Conservation (phyloP, 2,329 filamentous ascomycete genomes). For the Albifimbria verrucaria region DNA sequence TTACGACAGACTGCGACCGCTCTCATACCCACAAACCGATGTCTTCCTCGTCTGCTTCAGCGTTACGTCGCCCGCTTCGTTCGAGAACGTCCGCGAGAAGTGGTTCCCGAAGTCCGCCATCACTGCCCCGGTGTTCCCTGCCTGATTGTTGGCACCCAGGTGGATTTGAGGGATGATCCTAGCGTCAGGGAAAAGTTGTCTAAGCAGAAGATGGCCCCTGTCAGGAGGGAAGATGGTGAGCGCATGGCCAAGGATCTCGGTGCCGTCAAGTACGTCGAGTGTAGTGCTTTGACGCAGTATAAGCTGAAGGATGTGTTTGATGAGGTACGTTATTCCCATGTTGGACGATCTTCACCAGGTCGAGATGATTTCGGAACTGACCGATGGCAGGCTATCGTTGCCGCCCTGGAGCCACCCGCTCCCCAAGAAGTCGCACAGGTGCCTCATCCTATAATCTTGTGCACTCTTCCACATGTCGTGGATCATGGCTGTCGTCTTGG, state of each 20-base stretch:
- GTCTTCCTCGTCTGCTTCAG: slow-evolving; percentile 99
- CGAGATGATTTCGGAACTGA: slow-evolving; percentile 9
- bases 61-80: slow-evolving; percentile 93
- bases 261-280: slow-evolving; percentile 98
- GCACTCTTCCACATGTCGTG: neutral
- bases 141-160: slow-evolving; percentile 96
- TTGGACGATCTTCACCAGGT: neutral
- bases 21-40: slow-evolving; percentile 97
- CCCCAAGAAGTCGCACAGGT: slow-evolving; percentile 74
- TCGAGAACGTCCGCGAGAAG: slow-evolving; percentile 98
- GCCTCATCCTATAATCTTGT: slow-evolving; percentile 59
- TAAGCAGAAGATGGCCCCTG: slow-evolving; percentile 95
- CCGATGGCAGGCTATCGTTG: slow-evolving; percentile 78
- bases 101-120: slow-evolving; percentile 98
- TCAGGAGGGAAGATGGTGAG: slow-evolving; percentile 89
- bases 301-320: slow-evolving; percentile 99
- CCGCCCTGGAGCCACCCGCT: slow-evolving; percentile 82
- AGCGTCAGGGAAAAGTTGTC: slow-evolving; percentile 85
- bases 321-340: slow-evolving; percentile 62
- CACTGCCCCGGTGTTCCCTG: slow-evolving; percentile 97
- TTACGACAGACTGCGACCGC: slow-evolving; percentile 93
- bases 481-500: neutral
- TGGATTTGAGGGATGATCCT: slow-evolving; percentile 87
- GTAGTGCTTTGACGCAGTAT: slow-evolving; percentile 95
- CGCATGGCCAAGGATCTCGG: slow-evolving; percentile 96